Evolutionary conservation across 2,329 filamentous ascomycete genomes (phyloP), one percentile per base, ranked within the genome.

Genomic region (Fusarium sp.): DNA sequence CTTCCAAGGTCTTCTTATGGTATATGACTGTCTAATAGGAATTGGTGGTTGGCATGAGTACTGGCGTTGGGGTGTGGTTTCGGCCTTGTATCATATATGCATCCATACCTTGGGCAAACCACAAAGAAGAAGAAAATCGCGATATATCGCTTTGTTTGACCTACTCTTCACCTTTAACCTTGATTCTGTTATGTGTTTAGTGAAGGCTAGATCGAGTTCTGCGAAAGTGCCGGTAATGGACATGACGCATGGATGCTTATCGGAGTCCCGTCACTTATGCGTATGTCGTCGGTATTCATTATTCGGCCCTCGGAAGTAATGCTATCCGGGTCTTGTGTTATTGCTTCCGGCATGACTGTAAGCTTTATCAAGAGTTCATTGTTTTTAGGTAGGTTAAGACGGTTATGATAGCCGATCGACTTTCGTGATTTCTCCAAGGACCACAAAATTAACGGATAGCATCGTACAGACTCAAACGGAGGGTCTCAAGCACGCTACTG

Each of bases 81-180:
- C 53, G 67, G 27, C 37, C 57, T 52, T 61, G 60, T 56, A 55
- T 61, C 38, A 58, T 61, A 38, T 58, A 26, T 57, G 57, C 30
- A 44, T 59, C 23, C 42, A 62, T 49, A 44, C 40, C 52, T 58
- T 61, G 56, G 57, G 48, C 45, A 46, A 49, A 40, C 23, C 33
- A 60, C 33, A 38, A 49, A 49, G 23, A 23, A 23, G 23, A 23
- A 56, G 45, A 26, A 55, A 26, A 55, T 32, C 37, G 32, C 37
- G 33, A 55, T 32, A 18, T 37, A 26, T 49, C 9, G 13, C 41
- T 3, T 35, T 60, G 11, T 52, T 60, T 38, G 2, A 20, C 6
- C 17, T 20, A 9, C 18, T 62, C 20, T 27, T 20, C 8, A 12
- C 23, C 8, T 35, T 30, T 59, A 20, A n/a, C 23, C 5, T 7